A percentile compares a stretch with the other conserved stretches of the same genome.
Evolutionary conservation across 225 moss, liverwort and hornwort genomes (phyloP).

Genomic region (Physcomitrium patens): DNA sequence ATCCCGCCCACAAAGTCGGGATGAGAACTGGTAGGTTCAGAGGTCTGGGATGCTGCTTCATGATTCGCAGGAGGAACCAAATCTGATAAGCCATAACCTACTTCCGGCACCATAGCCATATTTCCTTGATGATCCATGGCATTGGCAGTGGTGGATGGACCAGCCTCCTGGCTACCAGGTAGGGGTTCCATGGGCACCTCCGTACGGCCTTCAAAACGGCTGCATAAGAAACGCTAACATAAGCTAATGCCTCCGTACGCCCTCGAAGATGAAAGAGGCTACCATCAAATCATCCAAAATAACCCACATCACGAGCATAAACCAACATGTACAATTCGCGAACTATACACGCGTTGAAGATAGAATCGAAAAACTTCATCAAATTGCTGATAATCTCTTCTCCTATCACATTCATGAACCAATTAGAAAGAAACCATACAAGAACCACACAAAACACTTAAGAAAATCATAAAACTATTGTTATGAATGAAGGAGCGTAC

Average conservation of each 20-base stretch:
- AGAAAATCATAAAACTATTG: no score
- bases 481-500: not conserved
- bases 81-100: conserved; percentile 46
- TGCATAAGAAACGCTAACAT: conserved; percentile 17
- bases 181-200: conserved; percentile 57
- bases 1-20: conserved; percentile 75
- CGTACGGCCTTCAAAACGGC: conserved; percentile 67
- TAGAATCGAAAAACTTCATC: not conserved
- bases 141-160: conserved; percentile 36
- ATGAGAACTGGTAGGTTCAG: conserved; percentile 69
- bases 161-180: conserved; percentile 38
- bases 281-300: no score
- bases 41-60: conserved; percentile 56
- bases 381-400: no score
- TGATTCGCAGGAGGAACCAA: conserved; percentile 46
- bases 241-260: not conserved
- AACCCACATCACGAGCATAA: not conserved
- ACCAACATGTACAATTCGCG: not conserved
- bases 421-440: no score
- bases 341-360: not conserved
- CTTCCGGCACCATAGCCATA: conserved; percentile 41
- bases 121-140: conserved; percentile 35
- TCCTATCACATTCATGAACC: no score
- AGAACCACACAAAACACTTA: no score
- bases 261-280: no score